Evolutionary conservation across 1,139 yeast genomes (phyloP).

Genomic region (Suhomyces anneliseae): DNA sequence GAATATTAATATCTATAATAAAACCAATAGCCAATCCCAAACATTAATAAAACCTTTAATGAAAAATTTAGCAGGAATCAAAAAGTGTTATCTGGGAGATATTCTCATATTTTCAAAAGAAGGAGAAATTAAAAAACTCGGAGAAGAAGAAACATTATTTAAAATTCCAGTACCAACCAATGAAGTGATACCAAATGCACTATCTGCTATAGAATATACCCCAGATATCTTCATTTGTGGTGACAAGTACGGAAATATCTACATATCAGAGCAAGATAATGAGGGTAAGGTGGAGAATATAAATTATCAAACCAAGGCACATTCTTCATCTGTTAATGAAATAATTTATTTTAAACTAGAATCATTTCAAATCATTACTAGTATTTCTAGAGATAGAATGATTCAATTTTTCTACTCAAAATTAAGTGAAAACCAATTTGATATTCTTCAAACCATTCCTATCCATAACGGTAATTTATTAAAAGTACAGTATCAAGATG

Average conservation of each 20-base stretch:
- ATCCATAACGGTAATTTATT: conserved; percentile 57
- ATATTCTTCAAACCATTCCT: conserved; percentile 54
- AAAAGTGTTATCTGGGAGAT: conserved; percentile 27
- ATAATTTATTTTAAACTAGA: conserved; percentile 31
- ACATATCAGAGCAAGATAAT: conserved; percentile 18
- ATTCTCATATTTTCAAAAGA: conserved; percentile 40
- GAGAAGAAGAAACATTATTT: conserved; percentile 14
- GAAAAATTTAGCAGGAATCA: conserved; percentile 39
- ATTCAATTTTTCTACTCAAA: conserved; percentile 48
- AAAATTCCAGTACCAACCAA: conserved; percentile 23
- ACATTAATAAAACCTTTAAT: conserved; percentile 32
- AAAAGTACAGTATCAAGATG: conserved; percentile 31
- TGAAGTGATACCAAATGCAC: conserved; percentile 28
- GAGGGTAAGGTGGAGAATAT: conserved; percentile 3
- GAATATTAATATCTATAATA: conserved; percentile 23
- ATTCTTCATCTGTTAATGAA: conserved; percentile 51
- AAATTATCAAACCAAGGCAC: conserved; percentile 40
- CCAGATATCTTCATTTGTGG: conserved; percentile 36
- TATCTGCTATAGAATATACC: conserved; percentile 30
- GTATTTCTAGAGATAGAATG: conserved; percentile 62
- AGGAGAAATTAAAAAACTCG: conserved; percentile 35
- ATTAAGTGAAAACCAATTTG: conserved; percentile 35
- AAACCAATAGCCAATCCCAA: conserved; percentile 14
- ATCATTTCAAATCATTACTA: conserved; percentile 30
- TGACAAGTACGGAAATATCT: conserved; percentile 48